Evolutionary conservation across 2,329 filamentous ascomycete species (phyloP).

Genomic region (Ascochyta lentis): DNA sequence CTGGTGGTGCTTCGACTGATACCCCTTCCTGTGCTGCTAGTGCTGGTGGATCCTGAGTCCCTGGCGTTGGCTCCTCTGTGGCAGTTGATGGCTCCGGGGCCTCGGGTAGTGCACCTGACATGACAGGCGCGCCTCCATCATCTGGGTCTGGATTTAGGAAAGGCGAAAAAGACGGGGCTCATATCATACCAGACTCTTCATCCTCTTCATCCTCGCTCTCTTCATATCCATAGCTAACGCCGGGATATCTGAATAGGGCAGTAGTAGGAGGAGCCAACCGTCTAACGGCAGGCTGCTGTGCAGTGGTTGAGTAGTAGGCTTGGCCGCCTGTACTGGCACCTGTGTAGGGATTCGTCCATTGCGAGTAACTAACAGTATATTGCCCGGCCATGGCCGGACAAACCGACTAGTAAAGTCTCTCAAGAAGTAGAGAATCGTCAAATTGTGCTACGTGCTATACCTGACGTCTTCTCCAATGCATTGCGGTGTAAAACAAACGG

Average conservation of each 20-base stretch:
- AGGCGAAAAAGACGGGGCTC: not conserved
- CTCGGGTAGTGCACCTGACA: slow-evolving; percentile 21
- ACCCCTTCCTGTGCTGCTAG: not conserved
- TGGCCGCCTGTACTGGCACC: slow-evolving; percentile 22
- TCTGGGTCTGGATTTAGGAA: slow-evolving; percentile 19
- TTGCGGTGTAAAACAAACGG: slow-evolving; percentile 38
- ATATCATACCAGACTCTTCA: slow-evolving; percentile 17
- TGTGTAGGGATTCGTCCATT: slow-evolving; percentile 43
- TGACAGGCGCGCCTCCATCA: slow-evolving; percentile 27
- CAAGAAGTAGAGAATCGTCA: slow-evolving; percentile 30
- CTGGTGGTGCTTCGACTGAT: slow-evolving; percentile 2
- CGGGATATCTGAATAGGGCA: slow-evolving; percentile 23
- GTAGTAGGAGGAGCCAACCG: slow-evolving; percentile 32
- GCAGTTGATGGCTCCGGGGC: slow-evolving; percentile 25
- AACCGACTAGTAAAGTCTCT: slow-evolving; percentile 24
- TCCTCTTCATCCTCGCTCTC: slow-evolving; percentile 22
- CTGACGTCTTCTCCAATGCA: slow-evolving; percentile 38
- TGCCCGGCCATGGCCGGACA: slow-evolving; percentile 38
- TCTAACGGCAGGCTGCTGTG: slow-evolving; percentile 29
- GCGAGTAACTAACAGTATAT: slow-evolving; percentile 41
- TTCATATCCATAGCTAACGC: slow-evolving; percentile 12
- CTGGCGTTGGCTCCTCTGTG: slow-evolving; percentile 17
- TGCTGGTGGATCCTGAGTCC: slow-evolving; percentile 10
- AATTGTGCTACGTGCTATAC: slow-evolving; percentile 43
- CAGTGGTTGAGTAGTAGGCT: slow-evolving; percentile 9